Evolutionary conservation across 495 filamentous ascomycete genomes (phyloP).

Genomic region (Cercophora samala): DNA sequence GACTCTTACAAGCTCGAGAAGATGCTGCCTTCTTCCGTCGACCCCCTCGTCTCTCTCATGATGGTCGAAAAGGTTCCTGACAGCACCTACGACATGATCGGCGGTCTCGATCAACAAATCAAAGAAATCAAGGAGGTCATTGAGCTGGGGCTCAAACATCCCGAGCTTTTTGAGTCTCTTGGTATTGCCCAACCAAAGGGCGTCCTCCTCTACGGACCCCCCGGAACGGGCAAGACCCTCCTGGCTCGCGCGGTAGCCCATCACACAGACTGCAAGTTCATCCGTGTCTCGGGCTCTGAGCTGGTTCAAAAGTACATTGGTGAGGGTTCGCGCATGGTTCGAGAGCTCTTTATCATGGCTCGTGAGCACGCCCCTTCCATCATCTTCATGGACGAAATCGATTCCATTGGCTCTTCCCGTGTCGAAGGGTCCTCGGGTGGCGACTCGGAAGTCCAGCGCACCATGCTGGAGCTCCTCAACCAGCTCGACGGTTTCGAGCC

Average conservation of each 20-base stretch:
- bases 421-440: conserved; percentile 93
- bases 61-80: conserved; percentile 99
- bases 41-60: conserved; percentile 99
- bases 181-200: conserved; percentile 98
- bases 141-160: conserved; percentile 96
- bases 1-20: conserved; percentile 98
- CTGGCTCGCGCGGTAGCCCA: conserved; percentile 94
- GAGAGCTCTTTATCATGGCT: conserved; percentile 98
- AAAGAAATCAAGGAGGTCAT: conserved; percentile 99
- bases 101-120: conserved; percentile 97
- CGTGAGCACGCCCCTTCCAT: conserved; percentile 98
- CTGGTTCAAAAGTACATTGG: conserved; percentile 99
- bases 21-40: conserved; percentile 95
- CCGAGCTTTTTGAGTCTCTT: conserved; percentile 96
- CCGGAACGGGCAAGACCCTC: conserved; percentile 95
- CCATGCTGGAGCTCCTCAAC: conserved; percentile 98
- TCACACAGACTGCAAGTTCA: conserved; percentile 98
- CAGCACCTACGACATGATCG: conserved; percentile 99
- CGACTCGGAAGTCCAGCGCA: conserved; percentile 98
- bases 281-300: conserved; percentile 92
- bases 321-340: conserved; percentile 96
- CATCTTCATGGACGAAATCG: conserved; percentile 99
- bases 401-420: conserved; percentile 94
- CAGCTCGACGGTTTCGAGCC: conserved; percentile 98
- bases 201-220: conserved; percentile 93